Percentiles rank a stretch among this genome's conserved stretches.
These are phyloP conservation scores for Xylaria palmicola DNA, from an alignment of 495 filamentous ascomycete species.

Conservation along the genomic window DNA sequence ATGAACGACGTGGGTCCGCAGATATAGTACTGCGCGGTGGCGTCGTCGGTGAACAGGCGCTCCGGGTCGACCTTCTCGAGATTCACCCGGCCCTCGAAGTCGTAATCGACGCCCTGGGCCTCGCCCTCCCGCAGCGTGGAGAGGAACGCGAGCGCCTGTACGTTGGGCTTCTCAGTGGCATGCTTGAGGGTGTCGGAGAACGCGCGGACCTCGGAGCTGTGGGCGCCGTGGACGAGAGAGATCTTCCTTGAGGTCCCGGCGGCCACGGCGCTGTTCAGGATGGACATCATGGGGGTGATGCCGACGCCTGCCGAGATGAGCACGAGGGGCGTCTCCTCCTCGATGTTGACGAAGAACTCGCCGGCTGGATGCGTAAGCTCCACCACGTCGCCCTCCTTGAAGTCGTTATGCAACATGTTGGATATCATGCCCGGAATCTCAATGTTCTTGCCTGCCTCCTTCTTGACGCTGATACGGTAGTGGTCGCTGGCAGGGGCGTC, in stretches of 20 bases:
- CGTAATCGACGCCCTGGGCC: conserved; percentile 54
- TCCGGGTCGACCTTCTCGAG: conserved; percentile 50
- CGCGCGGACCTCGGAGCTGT: conserved; percentile 45
- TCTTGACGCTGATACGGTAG: conserved; percentile 73
- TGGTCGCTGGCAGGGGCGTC: conserved; percentile 57
- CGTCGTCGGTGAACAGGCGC: conserved; percentile 53
- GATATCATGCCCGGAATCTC: conserved; percentile 64
- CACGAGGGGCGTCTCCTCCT: conserved; percentile 51
- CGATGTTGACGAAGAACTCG: conserved; percentile 62
- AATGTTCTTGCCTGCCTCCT: conserved; percentile 52
- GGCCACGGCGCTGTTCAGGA: conserved; percentile 58
- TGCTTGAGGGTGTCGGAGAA: conserved; percentile 53
- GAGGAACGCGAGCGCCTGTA: conserved; percentile 43
- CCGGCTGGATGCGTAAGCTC: conserved; percentile 67
- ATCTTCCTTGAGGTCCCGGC: conserved; percentile 47
- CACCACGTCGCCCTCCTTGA: conserved; percentile 57
- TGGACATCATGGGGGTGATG: conserved; percentile 64
- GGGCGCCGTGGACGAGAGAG: conserved; percentile 63
- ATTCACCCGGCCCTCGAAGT: conserved; percentile 55
- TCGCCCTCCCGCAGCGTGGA: conserved; percentile 42
- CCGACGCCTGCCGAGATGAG: conserved; percentile 71
- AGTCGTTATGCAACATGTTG: conserved; percentile 64
- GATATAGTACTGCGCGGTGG: conserved; percentile 61
- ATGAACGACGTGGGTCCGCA: conserved; percentile 71
- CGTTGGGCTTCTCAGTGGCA: conserved; percentile 37